These are phyloP conservation scores for Stagonosporopsis vannaccii DNA, from an alignment of 2,329 filamentous ascomycete genomes.

Conservation along the genomic window DNA sequence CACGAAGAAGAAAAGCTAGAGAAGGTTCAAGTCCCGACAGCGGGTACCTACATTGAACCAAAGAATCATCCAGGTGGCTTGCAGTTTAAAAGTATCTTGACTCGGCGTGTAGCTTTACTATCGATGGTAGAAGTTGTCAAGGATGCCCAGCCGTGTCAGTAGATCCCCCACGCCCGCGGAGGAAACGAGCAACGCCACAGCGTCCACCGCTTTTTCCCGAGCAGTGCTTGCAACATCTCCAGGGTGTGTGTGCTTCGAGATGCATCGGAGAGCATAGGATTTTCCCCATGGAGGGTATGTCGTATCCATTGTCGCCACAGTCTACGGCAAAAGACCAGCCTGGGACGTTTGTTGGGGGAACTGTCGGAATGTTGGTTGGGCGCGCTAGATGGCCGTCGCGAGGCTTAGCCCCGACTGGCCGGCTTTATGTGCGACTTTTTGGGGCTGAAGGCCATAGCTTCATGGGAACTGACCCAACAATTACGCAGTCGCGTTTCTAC, in stretches of 20 bases:
- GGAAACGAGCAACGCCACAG: conserved; percentile 15
- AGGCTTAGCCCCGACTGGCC: conserved; percentile 23
- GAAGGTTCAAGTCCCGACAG: background rate
- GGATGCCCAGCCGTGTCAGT: conserved; percentile 20
- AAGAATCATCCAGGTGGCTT: background rate
- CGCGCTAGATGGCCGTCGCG: conserved; percentile 23
- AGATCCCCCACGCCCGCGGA: conserved; percentile 22
- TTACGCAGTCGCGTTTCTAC: conserved; percentile 32
- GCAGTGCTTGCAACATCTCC: background rate
- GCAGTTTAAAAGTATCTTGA: conserved; percentile 4
- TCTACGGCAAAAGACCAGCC: conserved; percentile 19
- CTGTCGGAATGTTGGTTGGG: conserved; percentile 23
- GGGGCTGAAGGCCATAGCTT: conserved; percentile 32
- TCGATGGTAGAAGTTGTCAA: conserved; percentile 5
- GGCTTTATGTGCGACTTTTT: conserved; percentile 25
- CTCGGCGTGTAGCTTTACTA: conserved; percentile 2
- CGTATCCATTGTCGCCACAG: conserved; percentile 27
- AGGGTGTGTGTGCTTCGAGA: background rate
- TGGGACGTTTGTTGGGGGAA: conserved; percentile 35
- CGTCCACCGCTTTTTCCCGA: conserved; percentile 14
- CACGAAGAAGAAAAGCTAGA: background rate
- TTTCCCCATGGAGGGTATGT: conserved; percentile 13
- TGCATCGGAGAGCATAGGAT: conserved; percentile 1
- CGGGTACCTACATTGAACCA: conserved; percentile 1
- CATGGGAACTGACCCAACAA: conserved; percentile 31